Evolutionary conservation across 345 rosid genomes (phyloP), one percentile per base, ranked within the genome.

Genomic region (Stellera chamaejasme): DNA sequence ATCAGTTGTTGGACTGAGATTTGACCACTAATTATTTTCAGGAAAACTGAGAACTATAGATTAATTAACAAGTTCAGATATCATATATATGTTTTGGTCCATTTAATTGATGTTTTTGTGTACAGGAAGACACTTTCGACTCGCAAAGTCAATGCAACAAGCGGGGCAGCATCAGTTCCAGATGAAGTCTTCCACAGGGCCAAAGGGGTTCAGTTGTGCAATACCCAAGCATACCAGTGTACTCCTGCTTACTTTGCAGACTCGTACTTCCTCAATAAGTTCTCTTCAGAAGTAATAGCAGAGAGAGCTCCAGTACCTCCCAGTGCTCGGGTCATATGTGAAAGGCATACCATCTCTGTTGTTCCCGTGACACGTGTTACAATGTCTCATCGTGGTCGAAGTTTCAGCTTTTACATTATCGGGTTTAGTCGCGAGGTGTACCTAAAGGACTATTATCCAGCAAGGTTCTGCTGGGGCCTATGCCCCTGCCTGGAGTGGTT

Each of bases 401-500:
- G 83, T 10, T 89, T 89, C 78, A 87, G 87, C 66, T 93, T 87
- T 75, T 93, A 89, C 54, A 77, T 89, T 6, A 85, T 93, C n/a
- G 96, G 97, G 47, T 76, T 62, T 55, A 82, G 94, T 76, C 78
- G 77, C 63, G 99, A 93, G 69, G 84, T 89, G 10, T 93, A 88
- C 74, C 63, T 82, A 52, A 93, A 89, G 76, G 97, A 93, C 78
- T 86, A 85, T 67, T 88, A 86, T 56, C 96, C 97, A 0, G 77
- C 97, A 0, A 75, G 90, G 62, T 84, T 81, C 68, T 93, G 99
- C 70, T 89, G 96, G 96, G 99, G 99, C 2, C 68, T 93, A 12
- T 89, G 99, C 47, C 97, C 96, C 59, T 93, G 96, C 70, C 72
- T 93, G 59, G 96, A 89, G 62, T 93, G 99, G 97, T 60, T 89